Conservation (phyloP, 495 filamentous ascomycete genomes). For the Pseudoneurospora amorphoporcata region DNA sequence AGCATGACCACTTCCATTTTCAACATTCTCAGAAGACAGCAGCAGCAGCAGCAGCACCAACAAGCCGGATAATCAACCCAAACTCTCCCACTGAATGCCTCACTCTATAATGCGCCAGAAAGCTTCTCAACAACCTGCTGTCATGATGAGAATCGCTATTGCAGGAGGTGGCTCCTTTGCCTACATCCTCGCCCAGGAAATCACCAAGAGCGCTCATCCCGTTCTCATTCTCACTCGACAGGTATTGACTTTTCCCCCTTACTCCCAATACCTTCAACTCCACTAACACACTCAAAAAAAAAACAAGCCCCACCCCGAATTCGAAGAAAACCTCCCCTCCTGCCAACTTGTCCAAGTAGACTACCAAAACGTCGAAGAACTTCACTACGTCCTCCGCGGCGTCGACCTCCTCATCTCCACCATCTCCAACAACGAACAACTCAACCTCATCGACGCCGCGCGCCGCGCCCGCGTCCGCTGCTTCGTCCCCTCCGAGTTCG, state of each 20-base stretch:
- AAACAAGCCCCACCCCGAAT: slow-evolving; percentile 23
- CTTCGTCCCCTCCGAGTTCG: slow-evolving; percentile 69
- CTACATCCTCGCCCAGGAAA: slow-evolving; percentile 48
- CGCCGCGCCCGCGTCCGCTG: slow-evolving; percentile 50
- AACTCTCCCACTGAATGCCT: slow-evolving; percentile 2
- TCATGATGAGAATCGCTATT: slow-evolving; percentile 62
- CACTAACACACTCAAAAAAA: background rate
- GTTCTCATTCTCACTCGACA: slow-evolving; percentile 57
- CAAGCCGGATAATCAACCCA: slow-evolving; percentile 3
- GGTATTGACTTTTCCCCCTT: slow-evolving; percentile 28
- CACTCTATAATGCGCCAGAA: slow-evolving; percentile 27
- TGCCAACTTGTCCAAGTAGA: slow-evolving; percentile 55
- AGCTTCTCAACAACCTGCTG: slow-evolving; percentile 11
- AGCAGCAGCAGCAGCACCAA: background rate
- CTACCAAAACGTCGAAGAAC: slow-evolving; percentile 45
- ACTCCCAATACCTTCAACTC: background rate
- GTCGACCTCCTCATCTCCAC: slow-evolving; percentile 71
- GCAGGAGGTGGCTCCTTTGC: slow-evolving; percentile 63
- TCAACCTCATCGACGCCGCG: slow-evolving; percentile 64
- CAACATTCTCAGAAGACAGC: background rate
- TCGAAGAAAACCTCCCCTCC: slow-evolving; percentile 32
- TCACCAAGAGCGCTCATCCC: slow-evolving; percentile 51
- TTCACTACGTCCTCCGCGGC: slow-evolving; percentile 53
- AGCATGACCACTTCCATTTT: background rate
- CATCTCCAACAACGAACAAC: slow-evolving; percentile 51